Percentiles rank a stretch among this genome's conserved stretches.
Conservation (phyloP, 345 rosid species). For the Lenwebbia sp. region DNA sequence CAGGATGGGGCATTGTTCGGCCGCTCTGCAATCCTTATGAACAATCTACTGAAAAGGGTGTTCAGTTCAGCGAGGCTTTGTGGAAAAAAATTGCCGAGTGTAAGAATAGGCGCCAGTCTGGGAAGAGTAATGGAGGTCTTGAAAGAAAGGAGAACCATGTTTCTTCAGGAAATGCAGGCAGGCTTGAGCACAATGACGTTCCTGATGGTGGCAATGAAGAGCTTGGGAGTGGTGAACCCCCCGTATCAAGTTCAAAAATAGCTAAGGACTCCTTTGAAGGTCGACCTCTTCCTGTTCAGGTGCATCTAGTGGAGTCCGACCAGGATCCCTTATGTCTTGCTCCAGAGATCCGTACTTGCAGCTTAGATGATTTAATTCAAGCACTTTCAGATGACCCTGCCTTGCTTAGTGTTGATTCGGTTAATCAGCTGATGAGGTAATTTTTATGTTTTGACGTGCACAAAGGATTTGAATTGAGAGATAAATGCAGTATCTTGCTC, state of each 20-base stretch:
- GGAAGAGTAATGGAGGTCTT: slow-evolving; percentile 25
- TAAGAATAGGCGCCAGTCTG: slow-evolving; percentile 30
- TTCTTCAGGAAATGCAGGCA: slow-evolving; percentile 17
- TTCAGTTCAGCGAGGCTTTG: no score
- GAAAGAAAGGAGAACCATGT: slow-evolving; percentile 16
- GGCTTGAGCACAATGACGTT: slow-evolving; percentile 32
- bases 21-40: no score
- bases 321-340: slow-evolving; percentile 78
- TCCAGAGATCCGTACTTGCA: slow-evolving; percentile 73
- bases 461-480: not conserved
- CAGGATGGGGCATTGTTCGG: no score
- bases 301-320: slow-evolving; percentile 86
- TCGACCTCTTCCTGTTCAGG: slow-evolving; percentile 73
- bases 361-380: slow-evolving; percentile 62
- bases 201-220: slow-evolving; percentile 36
- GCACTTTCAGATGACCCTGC: slow-evolving; percentile 25
- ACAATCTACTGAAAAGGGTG: no score
- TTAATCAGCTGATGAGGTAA: slow-evolving; percentile 67
- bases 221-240: slow-evolving; percentile 54
- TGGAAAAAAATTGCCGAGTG: no score
- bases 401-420: slow-evolving; percentile 13
- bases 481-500: not conserved
- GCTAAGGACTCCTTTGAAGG: slow-evolving; percentile 89
- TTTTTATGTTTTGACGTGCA: not conserved
- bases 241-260: slow-evolving; percentile 58